Evolutionary conservation across 2,329 filamentous ascomycete species (phyloP).

Genomic region (Sporothrix phasma): DNA sequence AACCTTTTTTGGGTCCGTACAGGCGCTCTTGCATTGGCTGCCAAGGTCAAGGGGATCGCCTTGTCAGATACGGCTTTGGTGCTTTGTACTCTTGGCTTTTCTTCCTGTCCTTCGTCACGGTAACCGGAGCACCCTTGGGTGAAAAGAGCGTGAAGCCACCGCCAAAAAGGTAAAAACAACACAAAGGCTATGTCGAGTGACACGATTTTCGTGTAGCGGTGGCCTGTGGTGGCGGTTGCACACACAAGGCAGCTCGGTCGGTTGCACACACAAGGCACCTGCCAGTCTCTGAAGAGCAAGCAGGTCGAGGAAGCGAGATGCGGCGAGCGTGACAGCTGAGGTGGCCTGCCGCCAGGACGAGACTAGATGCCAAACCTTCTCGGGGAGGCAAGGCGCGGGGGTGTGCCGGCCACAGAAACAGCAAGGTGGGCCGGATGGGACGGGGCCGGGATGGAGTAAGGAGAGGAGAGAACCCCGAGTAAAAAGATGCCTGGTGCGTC

Average conservation of each 20-base stretch:
- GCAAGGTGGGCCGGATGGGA: not conserved
- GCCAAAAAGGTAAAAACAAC: conserved; percentile 5
- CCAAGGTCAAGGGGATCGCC: not conserved
- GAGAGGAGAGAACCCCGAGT: too few relatives aligned
- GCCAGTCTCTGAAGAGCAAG: conserved; percentile 9
- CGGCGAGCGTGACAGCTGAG: conserved; percentile 14
- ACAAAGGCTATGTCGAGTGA: conserved; percentile 2
- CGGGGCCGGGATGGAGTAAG: not conserved
- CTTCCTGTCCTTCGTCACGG: not conserved
- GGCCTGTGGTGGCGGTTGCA: conserved; percentile 10
- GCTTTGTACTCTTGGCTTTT: not conserved
- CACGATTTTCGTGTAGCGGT: conserved; percentile 12
- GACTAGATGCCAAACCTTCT: not conserved
- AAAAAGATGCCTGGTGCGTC: not conserved
- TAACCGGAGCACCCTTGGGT: not conserved
- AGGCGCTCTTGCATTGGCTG: not conserved
- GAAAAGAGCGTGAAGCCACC: not conserved
- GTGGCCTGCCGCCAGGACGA: not conserved
- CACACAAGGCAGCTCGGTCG: conserved; percentile 7
- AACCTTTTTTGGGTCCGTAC: not conserved
- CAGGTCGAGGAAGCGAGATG: conserved; percentile 14
- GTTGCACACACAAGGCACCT: conserved; percentile 15
- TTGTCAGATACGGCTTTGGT: not conserved
- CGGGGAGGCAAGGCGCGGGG: not conserved
- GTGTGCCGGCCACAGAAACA: not conserved